Base-by-base conservation (phyloP, 2,329 filamentous ascomycete genomes). In the Simplicillium sp. region DNA sequence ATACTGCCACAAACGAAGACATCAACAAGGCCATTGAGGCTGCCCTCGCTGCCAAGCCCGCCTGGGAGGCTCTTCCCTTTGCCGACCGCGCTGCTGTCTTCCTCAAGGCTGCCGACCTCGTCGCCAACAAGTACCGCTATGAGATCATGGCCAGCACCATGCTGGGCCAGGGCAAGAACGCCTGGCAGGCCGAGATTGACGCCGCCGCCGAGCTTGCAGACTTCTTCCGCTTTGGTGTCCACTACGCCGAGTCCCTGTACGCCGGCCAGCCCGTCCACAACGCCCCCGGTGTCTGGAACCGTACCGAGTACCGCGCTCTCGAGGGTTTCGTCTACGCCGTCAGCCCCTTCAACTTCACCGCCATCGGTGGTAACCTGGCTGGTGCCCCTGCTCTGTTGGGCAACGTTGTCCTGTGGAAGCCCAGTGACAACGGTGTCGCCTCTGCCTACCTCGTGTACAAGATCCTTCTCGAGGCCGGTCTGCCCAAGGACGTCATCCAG, bases 181-280 rank as follows among this genome's bases (percentile, higher is more conserved):
- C 87, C 37, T 97, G 88, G 88, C 90, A 98, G 66, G 90, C 92
- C n/a, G 90, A 98, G 73, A 97, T 97, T 48, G 90, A 97, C 62
- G 77, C 89, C 32, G 90, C 90, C 14, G 90, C 90, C 8, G 92
- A 98, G 71, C 67, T 94, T 52, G 83, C 79, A 52, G 90, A 98
- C 61, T 97, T 97, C 66, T 70, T 97, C 59, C 80, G 88, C 57
- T 95, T 96, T 71, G 92, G 92, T 57, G 90, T 96, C 40, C 80
- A 89, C 61, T 96, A 92, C 57, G 90, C 90, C 20, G 83, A 95
- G 66, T 86, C 96, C 59, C 69, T 95, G 42, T 95, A 96, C 60
- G 77, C 78, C 31, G 80, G 87, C 58, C 92, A 98, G 65, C 90
- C 90, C 12, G 74, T 72, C 39, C 87, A 92, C 68, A 80, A 97